Base-by-base conservation (phyloP, 768 basidiomycete species). In the Cystobasidium ongulense region DNA sequence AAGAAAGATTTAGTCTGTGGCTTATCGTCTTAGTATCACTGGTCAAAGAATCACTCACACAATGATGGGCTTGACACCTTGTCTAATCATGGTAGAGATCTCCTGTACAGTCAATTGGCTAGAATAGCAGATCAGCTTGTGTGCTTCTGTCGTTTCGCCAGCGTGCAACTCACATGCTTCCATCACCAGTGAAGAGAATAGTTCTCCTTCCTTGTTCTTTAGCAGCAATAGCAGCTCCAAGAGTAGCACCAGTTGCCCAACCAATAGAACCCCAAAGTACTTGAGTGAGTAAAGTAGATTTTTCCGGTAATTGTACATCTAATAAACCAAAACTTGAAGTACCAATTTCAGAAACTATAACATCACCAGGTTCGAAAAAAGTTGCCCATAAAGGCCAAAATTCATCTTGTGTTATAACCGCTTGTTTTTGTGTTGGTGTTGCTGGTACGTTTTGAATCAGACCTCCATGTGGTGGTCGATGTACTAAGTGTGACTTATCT, bases 281-380 rank as follows among this genome's bases (percentile, higher is more conserved):
- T 81, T 93, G 91, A 75, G 85, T 86, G 46, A 91, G 75, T 73
- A 88, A 86, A 7, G 87, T 81, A 0, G 87, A 82, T 53, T 86
- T 84, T 23, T 86, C 84, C 0, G 94, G 94, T 11, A 95, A 81
- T 1, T 88, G 87, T 35, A 91, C 85, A 74, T 91, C 90, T 50
- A 92, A 80, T 59, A 95, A 85, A 46, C 93, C 94, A 80, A 95
- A 96, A 74, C 84, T 88, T 15, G 90, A 87, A 0, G 91, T 92
- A 4, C 91, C 93, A 18, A 93, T 97, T 82, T 97, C 94, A 0
- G 90, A 87, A 57, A 96, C 82, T 74, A 96, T 86, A 38, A 95
- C 86, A 76, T 84, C 83, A 52, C 43, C 43, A 27, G 52, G 33
- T 13, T 59, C 36, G 68, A 71, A 71, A 53, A 57, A 59, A 54